Percentiles rank a stretch among this genome's conserved stretches.
Conservation (phyloP, 441 rosid genomes). For the Euphorbia corollata region DNA sequence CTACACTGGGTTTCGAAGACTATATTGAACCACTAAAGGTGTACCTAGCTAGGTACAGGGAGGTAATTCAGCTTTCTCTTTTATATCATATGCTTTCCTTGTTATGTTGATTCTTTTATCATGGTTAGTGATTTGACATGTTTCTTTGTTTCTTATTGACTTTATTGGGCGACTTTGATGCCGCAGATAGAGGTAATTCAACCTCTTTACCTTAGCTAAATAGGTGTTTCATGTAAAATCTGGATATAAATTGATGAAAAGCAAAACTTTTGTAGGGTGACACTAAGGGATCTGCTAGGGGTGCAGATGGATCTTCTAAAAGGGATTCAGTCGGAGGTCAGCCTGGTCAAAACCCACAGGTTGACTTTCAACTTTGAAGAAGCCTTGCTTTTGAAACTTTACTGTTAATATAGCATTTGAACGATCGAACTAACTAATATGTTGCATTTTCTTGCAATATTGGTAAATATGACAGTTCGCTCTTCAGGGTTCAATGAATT, state of each 20-base stretch:
- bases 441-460: constrained; percentile 19
- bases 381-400: constrained; percentile 7
- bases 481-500: constrained; percentile 44
- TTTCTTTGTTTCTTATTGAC: constrained; percentile 12
- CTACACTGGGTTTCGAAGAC: constrained; percentile 75
- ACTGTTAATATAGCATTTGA: not conserved
- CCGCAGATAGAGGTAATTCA: constrained; percentile 52
- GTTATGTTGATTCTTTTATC: not conserved
- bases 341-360: constrained; percentile 59
- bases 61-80: constrained; percentile 32
- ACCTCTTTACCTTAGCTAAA: not conserved
- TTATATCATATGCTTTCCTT: constrained; percentile 1
- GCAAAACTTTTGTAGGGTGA: constrained; percentile 49
- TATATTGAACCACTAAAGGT: constrained; percentile 67
- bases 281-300: constrained; percentile 65
- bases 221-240: not conserved
- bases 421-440: not conserved
- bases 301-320: constrained; percentile 51
- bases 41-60: constrained; percentile 63
- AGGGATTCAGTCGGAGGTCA: constrained; percentile 49
- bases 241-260: not conserved
- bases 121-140: constrained; percentile 14
- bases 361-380: constrained; percentile 13
- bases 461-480: constrained; percentile 38
- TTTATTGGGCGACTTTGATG: constrained; percentile 22